phyloP scores from a whole-genome alignment of 2,329 filamentous ascomycete species.

The Scedosporium boydii region DNA sequence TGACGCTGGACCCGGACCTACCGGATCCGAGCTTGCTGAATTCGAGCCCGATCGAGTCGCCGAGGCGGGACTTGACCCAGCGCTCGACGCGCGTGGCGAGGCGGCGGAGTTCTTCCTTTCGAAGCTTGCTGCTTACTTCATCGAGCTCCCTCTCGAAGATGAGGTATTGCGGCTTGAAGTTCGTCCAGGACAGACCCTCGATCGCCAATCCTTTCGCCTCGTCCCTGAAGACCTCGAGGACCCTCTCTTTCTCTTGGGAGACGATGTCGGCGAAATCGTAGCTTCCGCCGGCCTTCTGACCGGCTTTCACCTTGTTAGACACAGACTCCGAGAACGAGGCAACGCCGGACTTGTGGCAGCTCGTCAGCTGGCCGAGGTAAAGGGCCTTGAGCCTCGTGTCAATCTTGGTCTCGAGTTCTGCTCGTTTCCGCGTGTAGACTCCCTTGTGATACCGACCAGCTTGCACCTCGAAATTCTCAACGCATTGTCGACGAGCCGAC shows the following conservation, averaged over 20 bases:
- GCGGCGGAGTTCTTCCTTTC: constrained; percentile 93
- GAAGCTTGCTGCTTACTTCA: constrained; percentile 71
- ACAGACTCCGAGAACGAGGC: constrained; percentile 80
- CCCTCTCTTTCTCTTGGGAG: constrained; percentile 66
- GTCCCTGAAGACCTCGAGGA: constrained; percentile 63
- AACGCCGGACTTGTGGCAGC: constrained; percentile 83
- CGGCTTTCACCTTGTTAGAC: constrained; percentile 73
- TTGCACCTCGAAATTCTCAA: constrained; percentile 81
- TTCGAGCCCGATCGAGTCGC: constrained; percentile 80
- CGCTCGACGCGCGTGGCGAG: constrained; percentile 84
- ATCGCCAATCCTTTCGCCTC: constrained; percentile 69
- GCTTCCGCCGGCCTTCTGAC: constrained; percentile 79
- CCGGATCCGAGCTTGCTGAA: constrained; percentile 95
- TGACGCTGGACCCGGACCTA: constrained; percentile 63
- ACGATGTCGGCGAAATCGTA: constrained; percentile 98
- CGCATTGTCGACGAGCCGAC: constrained; percentile 57
- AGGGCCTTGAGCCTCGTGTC: constrained; percentile 81
- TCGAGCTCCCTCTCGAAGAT: constrained; percentile 87
- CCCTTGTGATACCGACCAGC: constrained; percentile 95
- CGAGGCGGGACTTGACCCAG: constrained; percentile 82
- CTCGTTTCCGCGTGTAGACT: constrained; percentile 77
- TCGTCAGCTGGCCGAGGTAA: constrained; percentile 78
- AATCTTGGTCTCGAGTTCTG: constrained; percentile 77
- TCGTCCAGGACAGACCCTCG: constrained; percentile 75
- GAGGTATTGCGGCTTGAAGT: constrained; percentile 69